Conservation (phyloP, 2,329 filamentous ascomycete genomes). For the Mariannaea sp. region DNA sequence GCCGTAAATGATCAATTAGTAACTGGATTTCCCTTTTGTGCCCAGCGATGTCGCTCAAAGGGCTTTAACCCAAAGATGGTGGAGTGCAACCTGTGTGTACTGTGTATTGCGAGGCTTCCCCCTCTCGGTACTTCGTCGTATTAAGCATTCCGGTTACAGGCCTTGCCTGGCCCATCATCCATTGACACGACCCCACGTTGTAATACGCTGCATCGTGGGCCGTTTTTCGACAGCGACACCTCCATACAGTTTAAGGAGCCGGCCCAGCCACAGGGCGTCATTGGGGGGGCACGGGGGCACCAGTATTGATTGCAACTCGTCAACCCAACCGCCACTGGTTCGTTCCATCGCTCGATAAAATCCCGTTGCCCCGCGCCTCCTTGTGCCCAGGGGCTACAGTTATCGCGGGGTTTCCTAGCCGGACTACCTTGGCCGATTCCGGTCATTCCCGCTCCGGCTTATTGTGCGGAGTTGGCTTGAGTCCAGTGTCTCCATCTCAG, state of each 20-base stretch:
- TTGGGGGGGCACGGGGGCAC: slow-evolving; percentile 24
- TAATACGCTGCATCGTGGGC: slow-evolving; percentile 33
- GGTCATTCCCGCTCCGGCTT: slow-evolving; percentile 36
- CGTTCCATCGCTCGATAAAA: slow-evolving; percentile 23
- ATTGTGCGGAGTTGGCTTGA: slow-evolving; percentile 27
- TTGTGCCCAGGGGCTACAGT: slow-evolving; percentile 30
- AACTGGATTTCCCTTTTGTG: slow-evolving; percentile 21
- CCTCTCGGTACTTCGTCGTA: slow-evolving; percentile 26
- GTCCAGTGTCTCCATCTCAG: slow-evolving; percentile 33
- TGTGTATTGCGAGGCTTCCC: slow-evolving; percentile 20
- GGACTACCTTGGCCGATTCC: slow-evolving; percentile 31
- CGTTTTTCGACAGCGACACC: slow-evolving; percentile 27
- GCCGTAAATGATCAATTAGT: slow-evolving; percentile 24
- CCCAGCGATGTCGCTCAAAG: slow-evolving; percentile 27
- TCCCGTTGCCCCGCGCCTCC: slow-evolving; percentile 34
- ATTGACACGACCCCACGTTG: slow-evolving; percentile 40
- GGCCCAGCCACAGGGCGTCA: slow-evolving; percentile 21
- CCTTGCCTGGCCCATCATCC: slow-evolving; percentile 33
- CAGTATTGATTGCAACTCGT: slow-evolving; percentile 25
- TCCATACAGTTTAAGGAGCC: slow-evolving; percentile 22
- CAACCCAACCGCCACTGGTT: slow-evolving; percentile 29
- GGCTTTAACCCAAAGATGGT: slow-evolving; percentile 16
- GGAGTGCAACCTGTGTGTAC: slow-evolving; percentile 17
- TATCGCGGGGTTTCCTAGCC: slow-evolving; percentile 31
- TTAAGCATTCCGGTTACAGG: slow-evolving; percentile 23